A percentile compares a stretch with the other conserved stretches of the same genome.
Conservation (phyloP, 306 rosid species). For the Lithocarpus polystachyus region DNA sequence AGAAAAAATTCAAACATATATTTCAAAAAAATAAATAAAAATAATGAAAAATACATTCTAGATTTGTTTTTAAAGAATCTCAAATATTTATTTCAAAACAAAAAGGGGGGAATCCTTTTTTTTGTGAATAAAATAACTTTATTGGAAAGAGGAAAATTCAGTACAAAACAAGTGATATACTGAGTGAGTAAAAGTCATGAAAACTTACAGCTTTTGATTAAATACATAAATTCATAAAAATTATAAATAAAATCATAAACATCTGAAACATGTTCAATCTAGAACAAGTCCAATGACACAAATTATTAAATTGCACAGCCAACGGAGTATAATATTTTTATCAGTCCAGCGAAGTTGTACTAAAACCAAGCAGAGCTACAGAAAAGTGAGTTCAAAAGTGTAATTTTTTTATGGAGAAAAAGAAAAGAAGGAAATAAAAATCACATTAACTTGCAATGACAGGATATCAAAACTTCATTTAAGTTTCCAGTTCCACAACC, state of each 20-base stretch:
- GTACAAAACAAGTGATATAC: too few species aligned
- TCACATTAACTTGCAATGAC: background rate
- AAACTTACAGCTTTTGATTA: too few species aligned
- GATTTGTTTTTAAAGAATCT: background rate
- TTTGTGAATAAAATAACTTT: too few species aligned
- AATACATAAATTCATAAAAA: background rate
- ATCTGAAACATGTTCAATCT: background rate
- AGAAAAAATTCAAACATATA: slow-evolving; percentile 9
- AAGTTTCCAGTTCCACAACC: background rate
- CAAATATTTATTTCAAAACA: too few species aligned
- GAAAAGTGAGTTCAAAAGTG: background rate
- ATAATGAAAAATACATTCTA: background rate
- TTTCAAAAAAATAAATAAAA: background rate
- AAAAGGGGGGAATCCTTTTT: too few species aligned
- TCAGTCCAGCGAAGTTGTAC: background rate
- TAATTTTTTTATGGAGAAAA: background rate
- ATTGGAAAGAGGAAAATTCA: too few species aligned
- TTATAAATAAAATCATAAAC: background rate
- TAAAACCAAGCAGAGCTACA: background rate
- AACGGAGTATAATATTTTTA: background rate
- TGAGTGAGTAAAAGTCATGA: too few species aligned
- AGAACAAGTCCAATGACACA: background rate
- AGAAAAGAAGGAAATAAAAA: background rate
- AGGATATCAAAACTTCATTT: background rate
- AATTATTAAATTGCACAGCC: background rate